Percentiles rank a stretch among this genome's conserved stretches.
Evolutionary conservation across 805 yeast species (phyloP).

Genomic region (Candida namnaoensis): DNA sequence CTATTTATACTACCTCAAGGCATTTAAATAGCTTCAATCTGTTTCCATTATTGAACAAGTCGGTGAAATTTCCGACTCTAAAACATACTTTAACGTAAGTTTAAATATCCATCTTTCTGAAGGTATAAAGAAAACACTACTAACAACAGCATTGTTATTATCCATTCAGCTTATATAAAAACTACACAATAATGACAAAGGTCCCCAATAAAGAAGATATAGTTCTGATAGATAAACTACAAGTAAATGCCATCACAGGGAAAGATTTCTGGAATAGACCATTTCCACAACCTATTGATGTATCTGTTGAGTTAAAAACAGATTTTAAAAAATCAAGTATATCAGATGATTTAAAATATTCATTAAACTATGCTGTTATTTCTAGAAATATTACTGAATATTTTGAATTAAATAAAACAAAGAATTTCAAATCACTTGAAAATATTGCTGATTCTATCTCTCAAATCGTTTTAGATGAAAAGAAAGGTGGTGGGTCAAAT

Average conservation of each 20-base stretch:
- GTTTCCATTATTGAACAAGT: not conserved
- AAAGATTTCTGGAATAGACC: constrained; percentile 69
- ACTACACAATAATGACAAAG: too few species aligned
- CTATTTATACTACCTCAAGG: too few species aligned
- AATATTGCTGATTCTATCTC: constrained; percentile 38
- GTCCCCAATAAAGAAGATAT: constrained; percentile 11
- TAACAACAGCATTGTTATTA: too few species aligned
- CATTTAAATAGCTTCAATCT: too few species aligned
- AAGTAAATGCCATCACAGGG: constrained; percentile 57
- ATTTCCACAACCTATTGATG: constrained; percentile 54
- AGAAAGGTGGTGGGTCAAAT: constrained; percentile 35
- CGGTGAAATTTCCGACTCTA: constrained; percentile 1
- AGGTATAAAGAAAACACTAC: too few species aligned
- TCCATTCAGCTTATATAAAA: too few species aligned
- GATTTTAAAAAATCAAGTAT: constrained; percentile 67
- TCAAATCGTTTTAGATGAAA: constrained; percentile 32
- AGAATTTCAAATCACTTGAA: constrained; percentile 24
- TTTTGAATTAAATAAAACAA: constrained; percentile 32
- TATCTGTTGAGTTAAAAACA: constrained; percentile 54
- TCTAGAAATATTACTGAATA: constrained; percentile 52
- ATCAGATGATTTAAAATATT: constrained; percentile 72
- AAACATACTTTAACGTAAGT: not conserved
- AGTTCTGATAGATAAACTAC: constrained; percentile 45
- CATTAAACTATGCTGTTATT: constrained; percentile 84
- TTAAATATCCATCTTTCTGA: too few species aligned